A percentile compares a stretch with the other conserved stretches of the same genome.
Conservation (phyloP, 2,329 filamentous ascomycete species). For the Phialocephala subalpina region DNA sequence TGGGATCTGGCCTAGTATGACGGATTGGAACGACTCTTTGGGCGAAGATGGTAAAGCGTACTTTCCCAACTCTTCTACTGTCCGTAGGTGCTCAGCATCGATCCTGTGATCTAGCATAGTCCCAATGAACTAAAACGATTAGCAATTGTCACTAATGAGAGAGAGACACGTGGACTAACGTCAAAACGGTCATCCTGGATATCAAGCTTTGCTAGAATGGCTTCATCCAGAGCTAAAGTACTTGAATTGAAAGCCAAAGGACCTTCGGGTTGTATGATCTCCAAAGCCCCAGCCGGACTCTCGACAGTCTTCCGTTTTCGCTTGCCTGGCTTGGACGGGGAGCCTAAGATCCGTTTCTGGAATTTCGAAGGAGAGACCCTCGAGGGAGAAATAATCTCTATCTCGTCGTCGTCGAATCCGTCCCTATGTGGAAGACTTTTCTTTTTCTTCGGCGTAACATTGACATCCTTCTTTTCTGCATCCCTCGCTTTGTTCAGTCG, state of each 20-base stretch:
- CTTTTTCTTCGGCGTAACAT: slow-evolving; percentile 63
- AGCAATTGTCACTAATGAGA: background rate
- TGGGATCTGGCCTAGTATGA: slow-evolving; percentile 73
- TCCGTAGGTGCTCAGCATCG: slow-evolving; percentile 61
- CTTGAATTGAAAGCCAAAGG: slow-evolving; percentile 26
- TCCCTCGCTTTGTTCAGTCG: slow-evolving; percentile 52
- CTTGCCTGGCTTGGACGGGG: slow-evolving; percentile 71
- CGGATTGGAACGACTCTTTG: slow-evolving; percentile 67
- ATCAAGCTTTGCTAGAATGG: slow-evolving; percentile 47
- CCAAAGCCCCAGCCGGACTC: slow-evolving; percentile 69
- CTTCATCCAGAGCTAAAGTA: slow-evolving; percentile 39
- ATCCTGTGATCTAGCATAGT: slow-evolving; percentile 44
- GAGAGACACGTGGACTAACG: slow-evolving; percentile 35
- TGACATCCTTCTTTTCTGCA: slow-evolving; percentile 49
- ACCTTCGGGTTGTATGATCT: slow-evolving; percentile 37
- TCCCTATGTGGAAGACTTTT: slow-evolving; percentile 70
- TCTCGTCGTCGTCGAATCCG: slow-evolving; percentile 72
- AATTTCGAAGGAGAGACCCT: slow-evolving; percentile 55
- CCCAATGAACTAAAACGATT: slow-evolving; percentile 42
- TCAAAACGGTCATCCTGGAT: slow-evolving; percentile 51
- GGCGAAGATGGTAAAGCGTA: slow-evolving; percentile 72
- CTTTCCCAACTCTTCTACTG: slow-evolving; percentile 72
- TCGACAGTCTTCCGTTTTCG: slow-evolving; percentile 71
- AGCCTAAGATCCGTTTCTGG: slow-evolving; percentile 50
- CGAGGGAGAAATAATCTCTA: slow-evolving; percentile 56